Evolutionary conservation across 106 monocot genomes (phyloP).

Genomic region (Dioscorea dumetorum): DNA sequence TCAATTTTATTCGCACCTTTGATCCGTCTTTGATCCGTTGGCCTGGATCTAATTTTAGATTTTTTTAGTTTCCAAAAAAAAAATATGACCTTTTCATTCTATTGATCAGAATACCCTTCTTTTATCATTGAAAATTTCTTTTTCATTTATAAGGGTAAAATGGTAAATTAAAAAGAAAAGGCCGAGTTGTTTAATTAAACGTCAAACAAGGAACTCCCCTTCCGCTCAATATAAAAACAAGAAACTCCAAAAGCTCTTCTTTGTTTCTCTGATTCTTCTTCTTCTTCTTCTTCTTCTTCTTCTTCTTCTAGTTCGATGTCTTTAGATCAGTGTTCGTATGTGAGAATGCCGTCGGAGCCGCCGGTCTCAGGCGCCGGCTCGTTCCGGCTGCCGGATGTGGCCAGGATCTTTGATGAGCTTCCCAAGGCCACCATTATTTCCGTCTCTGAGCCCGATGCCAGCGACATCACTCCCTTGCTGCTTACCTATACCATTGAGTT

Average conservation of each 20-base stretch:
- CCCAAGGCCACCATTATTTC: slow-evolving; percentile 4
- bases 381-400: background rate
- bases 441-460: slow-evolving; percentile 5
- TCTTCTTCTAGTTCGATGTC: background rate
- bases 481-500: slow-evolving; percentile 11
- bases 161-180: no score
- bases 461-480: slow-evolving; percentile 4
- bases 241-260: background rate
- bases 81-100: no score
- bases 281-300: background rate
- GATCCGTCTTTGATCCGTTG: no score
- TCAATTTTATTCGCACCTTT: no score
- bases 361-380: background rate
- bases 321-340: background rate
- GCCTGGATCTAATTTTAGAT: no score
- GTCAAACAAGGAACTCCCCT: no score
- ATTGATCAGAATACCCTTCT: no score
- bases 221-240: background rate
- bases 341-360: background rate
- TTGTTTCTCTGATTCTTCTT: no score
- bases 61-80: no score
- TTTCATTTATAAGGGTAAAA: no score
- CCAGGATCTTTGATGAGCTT: slow-evolving; percentile 8
- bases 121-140: no score
- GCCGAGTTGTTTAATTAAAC: no score